These are phyloP conservation scores for Streptanthus diversifolius DNA, from an alignment of 345 rosid genomes.

Conservation along the genomic window DNA sequence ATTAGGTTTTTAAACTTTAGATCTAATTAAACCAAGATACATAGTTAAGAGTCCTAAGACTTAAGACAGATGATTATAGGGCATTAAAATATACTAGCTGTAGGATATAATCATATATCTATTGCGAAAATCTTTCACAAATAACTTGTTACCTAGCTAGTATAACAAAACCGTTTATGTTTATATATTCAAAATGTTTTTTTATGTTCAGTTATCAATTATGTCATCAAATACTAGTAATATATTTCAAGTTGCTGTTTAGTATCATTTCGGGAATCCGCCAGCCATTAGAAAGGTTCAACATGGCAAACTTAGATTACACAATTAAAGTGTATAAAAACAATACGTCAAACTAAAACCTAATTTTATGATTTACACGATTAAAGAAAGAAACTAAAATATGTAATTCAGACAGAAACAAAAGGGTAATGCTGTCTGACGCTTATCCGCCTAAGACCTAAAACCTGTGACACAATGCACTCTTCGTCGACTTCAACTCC, in stretches of 20 bases:
- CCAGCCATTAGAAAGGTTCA: slow-evolving; percentile 23
- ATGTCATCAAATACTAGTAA: background rate
- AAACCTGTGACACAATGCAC: slow-evolving; percentile 18
- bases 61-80: background rate
- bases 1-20: background rate
- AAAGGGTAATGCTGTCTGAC: slow-evolving; percentile 29
- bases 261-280: slow-evolving; percentile 15
- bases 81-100: background rate
- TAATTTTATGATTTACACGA: slow-evolving; percentile 13
- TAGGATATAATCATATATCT: background rate
- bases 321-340: background rate
- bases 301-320: background rate
- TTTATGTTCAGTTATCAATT: background rate
- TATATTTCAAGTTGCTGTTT: slow-evolving; percentile 17
- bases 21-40: background rate
- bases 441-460: slow-evolving; percentile 34
- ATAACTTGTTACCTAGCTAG: background rate
- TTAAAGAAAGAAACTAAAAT: slow-evolving; percentile 15
- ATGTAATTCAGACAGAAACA: slow-evolving; percentile 9
- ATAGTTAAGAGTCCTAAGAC: background rate
- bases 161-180: background rate
- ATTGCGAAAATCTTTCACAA: background rate
- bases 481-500: slow-evolving; percentile 22
- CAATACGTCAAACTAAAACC: slow-evolving; percentile 25
- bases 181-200: background rate